phyloP scores from a whole-genome alignment of 2,329 filamentous ascomycete genomes.

The Whalleya microplaca region DNA sequence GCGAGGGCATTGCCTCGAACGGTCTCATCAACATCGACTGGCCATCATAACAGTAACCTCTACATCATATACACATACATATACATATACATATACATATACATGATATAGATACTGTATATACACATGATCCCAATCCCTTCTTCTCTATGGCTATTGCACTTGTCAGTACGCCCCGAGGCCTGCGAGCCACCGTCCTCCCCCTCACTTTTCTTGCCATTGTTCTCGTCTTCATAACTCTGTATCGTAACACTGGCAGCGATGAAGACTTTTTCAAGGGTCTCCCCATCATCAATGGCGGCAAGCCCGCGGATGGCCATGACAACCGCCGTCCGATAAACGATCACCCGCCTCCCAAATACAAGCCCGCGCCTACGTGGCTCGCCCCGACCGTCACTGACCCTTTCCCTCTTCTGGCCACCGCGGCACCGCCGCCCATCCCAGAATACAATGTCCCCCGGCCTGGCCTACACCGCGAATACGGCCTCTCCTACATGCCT shows the following conservation, averaged over 20 bases:
- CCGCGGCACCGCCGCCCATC: slow-evolving; percentile 36
- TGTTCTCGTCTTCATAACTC: slow-evolving; percentile 20
- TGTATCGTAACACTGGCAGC: slow-evolving; percentile 23
- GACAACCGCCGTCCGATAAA: slow-evolving; percentile 24
- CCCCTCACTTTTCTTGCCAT: slow-evolving; percentile 24
- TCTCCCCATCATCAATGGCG: slow-evolving; percentile 27
- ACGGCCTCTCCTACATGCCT: slow-evolving; percentile 37
- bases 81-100: too few relatives aligned
- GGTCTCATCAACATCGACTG: not conserved
- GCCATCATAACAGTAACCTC: too few relatives aligned
- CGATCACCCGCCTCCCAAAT: slow-evolving; percentile 33
- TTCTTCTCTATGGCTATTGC: slow-evolving; percentile 23
- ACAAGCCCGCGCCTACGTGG: slow-evolving; percentile 32
- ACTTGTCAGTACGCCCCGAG: slow-evolving; percentile 18
- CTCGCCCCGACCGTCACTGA: slow-evolving; percentile 28
- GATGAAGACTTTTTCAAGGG: slow-evolving; percentile 25
- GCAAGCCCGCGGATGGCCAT: slow-evolving; percentile 6
- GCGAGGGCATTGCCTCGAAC: not conserved
- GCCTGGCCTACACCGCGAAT: slow-evolving; percentile 39
- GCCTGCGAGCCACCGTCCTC: slow-evolving; percentile 23
- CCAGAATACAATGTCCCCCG: slow-evolving; percentile 41
- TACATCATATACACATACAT: too few relatives aligned
- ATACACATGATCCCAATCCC: too few relatives aligned
- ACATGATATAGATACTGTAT: too few relatives aligned
- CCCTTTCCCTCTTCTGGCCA: slow-evolving; percentile 33